Evolutionary conservation across 2,329 filamentous ascomycete genomes (phyloP).

Genomic region (Fusarium algeriense): DNA sequence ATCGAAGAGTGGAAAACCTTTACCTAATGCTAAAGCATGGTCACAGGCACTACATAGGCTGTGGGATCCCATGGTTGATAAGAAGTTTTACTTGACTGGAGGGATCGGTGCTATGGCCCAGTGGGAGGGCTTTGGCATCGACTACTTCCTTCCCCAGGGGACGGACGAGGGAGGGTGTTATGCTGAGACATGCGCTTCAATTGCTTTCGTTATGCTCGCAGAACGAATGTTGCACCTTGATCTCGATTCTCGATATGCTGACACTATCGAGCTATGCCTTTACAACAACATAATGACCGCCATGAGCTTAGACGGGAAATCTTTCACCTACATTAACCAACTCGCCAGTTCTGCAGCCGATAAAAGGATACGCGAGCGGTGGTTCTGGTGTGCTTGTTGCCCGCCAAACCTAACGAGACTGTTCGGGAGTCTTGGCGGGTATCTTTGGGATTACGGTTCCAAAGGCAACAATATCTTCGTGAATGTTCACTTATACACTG

Average conservation of each 20-base stretch:
- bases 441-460: constrained; percentile 62
- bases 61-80: constrained; percentile 69
- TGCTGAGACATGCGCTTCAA: constrained; percentile 27
- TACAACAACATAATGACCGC: constrained; percentile 71
- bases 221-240: constrained; percentile 67
- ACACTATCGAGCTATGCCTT: constrained; percentile 71
- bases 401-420: constrained; percentile 69
- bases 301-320: constrained; percentile 66
- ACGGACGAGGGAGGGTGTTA: constrained; percentile 30
- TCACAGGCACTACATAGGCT: constrained; percentile 58
- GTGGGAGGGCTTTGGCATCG: constrained; percentile 39
- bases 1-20: constrained; percentile 32
- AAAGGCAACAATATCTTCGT: constrained; percentile 52
- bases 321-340: constrained; percentile 73
- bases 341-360: constrained; percentile 57
- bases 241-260: constrained; percentile 64
- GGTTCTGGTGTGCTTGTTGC: constrained; percentile 69
- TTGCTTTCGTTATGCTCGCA: constrained; percentile 70
- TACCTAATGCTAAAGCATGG: constrained; percentile 45
- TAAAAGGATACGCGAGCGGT: neutral
- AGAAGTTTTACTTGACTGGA: constrained; percentile 71
- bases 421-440: constrained; percentile 67
- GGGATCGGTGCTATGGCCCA: constrained; percentile 65
- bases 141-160: constrained; percentile 34
- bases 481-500: constrained; percentile 67